Conservation (phyloP, 2,329 filamentous ascomycete species). For the Seiridium cupressi region DNA sequence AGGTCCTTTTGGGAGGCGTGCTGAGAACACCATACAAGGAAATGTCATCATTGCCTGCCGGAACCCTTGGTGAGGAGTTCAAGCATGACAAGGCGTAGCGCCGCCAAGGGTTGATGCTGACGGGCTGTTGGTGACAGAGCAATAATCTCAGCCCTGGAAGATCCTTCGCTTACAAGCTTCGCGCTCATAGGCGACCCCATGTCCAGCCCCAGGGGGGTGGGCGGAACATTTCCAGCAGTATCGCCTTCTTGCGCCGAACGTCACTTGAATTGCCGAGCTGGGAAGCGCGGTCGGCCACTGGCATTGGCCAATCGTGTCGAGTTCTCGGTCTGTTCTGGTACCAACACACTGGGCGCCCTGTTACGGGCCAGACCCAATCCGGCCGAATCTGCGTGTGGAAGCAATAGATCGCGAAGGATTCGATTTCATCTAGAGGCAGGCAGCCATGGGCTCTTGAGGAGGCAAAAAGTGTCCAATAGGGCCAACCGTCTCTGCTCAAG, state of each 20-base stretch:
- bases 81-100: not conserved
- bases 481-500: too few relatives aligned
- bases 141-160: not conserved
- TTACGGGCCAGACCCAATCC: not conserved
- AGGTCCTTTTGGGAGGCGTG: not conserved
- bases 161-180: not conserved
- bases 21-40: not conserved
- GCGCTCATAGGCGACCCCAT: not conserved
- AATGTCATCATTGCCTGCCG: not conserved
- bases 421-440: not conserved
- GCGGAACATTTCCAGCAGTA: not conserved
- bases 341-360: not conserved
- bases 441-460: not conserved
- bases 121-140: not conserved
- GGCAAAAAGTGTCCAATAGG: too few relatives aligned
- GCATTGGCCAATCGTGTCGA: not conserved
- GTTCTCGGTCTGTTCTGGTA: not conserved
- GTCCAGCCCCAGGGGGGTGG: not conserved
- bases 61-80: not conserved
- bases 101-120: not conserved
- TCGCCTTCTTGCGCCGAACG: not conserved
- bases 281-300: not conserved
- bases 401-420: not conserved
- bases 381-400: not conserved
- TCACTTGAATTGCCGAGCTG: not conserved